Evolutionary conservation across 1,139 yeast genomes (phyloP).

Genomic region (Chernovozyma aurita): DNA sequence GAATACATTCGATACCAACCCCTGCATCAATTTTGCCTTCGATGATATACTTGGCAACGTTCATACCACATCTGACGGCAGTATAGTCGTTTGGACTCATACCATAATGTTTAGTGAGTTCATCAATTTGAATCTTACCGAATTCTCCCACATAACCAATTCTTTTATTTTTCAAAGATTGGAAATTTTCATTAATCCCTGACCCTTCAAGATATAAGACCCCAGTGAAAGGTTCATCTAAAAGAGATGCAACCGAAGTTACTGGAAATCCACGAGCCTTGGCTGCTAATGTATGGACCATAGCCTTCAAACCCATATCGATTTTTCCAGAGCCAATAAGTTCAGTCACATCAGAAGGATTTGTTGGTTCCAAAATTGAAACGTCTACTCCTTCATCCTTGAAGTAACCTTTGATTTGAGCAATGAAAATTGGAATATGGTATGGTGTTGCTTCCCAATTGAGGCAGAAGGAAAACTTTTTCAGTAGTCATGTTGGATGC

Average conservation of each 20-base stretch:
- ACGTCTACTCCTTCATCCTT: conserved; percentile 47
- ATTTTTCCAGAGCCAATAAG: conserved; percentile 53
- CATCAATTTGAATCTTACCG: conserved; percentile 57
- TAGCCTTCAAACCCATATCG: conserved; percentile 58
- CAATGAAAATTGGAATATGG: conserved; percentile 51
- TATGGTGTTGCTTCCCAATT: conserved; percentile 59
- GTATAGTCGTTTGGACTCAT: conserved; percentile 54
- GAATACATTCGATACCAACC: conserved; percentile 56
- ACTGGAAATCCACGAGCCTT: conserved; percentile 58
- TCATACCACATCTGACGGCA: conserved; percentile 61
- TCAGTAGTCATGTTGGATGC: conserved; percentile 20
- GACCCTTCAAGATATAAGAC: conserved; percentile 47
- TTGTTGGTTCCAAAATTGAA: conserved; percentile 53
- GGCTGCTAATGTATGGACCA: conserved; percentile 59
- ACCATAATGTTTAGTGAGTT: conserved; percentile 50
- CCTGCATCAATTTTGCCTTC: conserved; percentile 57
- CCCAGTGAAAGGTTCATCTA: conserved; percentile 59
- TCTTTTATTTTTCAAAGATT: conserved; percentile 47
- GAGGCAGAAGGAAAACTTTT: conserved; percentile 46
- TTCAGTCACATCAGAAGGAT: conserved; percentile 57
- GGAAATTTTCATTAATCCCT: conserved; percentile 50
- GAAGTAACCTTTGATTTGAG: conserved; percentile 49
- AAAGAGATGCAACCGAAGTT: conserved; percentile 50
- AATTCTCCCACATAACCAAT: conserved; percentile 59
- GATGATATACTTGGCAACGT: conserved; percentile 52